phyloP scores from a whole-genome alignment of 2,329 filamentous ascomycete genomes.

The Hypoxylon sp. region DNA sequence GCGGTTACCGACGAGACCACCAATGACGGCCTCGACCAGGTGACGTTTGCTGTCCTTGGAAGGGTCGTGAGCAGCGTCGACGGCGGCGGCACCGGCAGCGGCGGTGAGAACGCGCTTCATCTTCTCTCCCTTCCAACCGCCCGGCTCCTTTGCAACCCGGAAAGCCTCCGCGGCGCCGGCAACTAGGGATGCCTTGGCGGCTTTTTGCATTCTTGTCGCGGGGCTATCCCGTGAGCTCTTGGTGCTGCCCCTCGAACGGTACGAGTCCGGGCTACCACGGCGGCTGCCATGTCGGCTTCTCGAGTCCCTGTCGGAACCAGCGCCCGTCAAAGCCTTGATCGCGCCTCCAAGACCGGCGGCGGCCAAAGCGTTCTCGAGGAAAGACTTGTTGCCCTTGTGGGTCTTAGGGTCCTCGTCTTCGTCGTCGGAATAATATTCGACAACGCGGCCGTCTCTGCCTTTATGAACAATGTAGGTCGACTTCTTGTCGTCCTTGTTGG shows the following conservation, averaged over 20 bases:
- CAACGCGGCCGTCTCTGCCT: slow-evolving; percentile 60
- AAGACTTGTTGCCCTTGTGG: slow-evolving; percentile 69
- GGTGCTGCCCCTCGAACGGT: slow-evolving; percentile 57
- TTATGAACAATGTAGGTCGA: slow-evolving; percentile 62
- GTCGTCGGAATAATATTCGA: slow-evolving; percentile 66
- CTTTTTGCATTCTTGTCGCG: slow-evolving; percentile 76
- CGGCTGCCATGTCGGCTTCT: slow-evolving; percentile 37
- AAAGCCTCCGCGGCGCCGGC: slow-evolving; percentile 93
- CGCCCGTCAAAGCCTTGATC: slow-evolving; percentile 65
- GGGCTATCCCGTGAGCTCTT: slow-evolving; percentile 52
- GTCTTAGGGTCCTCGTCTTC: slow-evolving; percentile 59
- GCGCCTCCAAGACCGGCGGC: slow-evolving; percentile 69
- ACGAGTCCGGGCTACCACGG: slow-evolving; percentile 57
- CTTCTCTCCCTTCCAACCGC: slow-evolving; percentile 89
- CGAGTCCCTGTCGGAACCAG: slow-evolving; percentile 53
- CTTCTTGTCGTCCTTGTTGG: slow-evolving; percentile 62
- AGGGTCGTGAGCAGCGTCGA: slow-evolving; percentile 78
- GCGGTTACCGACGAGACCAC: slow-evolving; percentile 85
- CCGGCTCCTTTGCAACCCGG: slow-evolving; percentile 86
- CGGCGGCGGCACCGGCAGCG: slow-evolving; percentile 82
- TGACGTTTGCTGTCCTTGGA: slow-evolving; percentile 81
- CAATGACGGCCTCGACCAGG: slow-evolving; percentile 85
- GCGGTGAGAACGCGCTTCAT: slow-evolving; percentile 91
- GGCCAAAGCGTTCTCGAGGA: slow-evolving; percentile 68
- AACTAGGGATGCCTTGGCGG: slow-evolving; percentile 87